Base-by-base conservation (phyloP, 371 early-diverging fungal genomes). In the Mortierella sp. region DNA sequence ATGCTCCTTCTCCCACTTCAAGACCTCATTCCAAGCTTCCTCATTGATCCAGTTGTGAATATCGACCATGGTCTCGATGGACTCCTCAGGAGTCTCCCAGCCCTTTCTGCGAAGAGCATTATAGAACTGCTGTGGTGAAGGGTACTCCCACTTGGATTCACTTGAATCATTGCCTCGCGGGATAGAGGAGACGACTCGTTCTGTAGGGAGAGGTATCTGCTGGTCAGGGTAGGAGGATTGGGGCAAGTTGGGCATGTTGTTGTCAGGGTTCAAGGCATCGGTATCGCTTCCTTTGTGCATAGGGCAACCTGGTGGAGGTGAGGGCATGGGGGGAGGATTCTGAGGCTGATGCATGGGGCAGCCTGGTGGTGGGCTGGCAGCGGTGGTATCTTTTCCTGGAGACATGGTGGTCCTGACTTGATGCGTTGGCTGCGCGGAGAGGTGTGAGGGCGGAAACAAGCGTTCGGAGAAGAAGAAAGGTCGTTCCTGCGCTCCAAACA, bases 31-130 rank as follows among this genome's bases (percentile, higher is more conserved):
- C 99, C 99, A 98, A 39, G 93, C 93, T 47, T 90, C 93, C 74
- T 98, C 98, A 69, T 98, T 98, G 72, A 98, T 84, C 63, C 94
- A 93, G 79, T 98, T 98, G 81, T 98, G 99, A 67, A 98, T 97
- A 69, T 94, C 91, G 1, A 98, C 97, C 92, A 98, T 95, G 1
- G 91, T 91, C 46, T 91, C 92, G 53, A 98, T 88, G 51, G 94
- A 90, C 41, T 90, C 89, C 73, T 96, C 97, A 5, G 92, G 91
- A 1, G 98, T 92, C 48, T 94, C 90, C 95, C 93, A 94, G 39
- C 94, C 93, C 77, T 98, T 98, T 39, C 97, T 87, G 55, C 91
- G 90, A 51, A 98, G 83, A 0, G 99, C 98, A 72, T 95, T 96
- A 82, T 94, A 98, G 79, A 98, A 98, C 79, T 94, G 94, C 79